Base-by-base conservation (phyloP, 441 rosid species). In the Macaranga tanarius region DNA sequence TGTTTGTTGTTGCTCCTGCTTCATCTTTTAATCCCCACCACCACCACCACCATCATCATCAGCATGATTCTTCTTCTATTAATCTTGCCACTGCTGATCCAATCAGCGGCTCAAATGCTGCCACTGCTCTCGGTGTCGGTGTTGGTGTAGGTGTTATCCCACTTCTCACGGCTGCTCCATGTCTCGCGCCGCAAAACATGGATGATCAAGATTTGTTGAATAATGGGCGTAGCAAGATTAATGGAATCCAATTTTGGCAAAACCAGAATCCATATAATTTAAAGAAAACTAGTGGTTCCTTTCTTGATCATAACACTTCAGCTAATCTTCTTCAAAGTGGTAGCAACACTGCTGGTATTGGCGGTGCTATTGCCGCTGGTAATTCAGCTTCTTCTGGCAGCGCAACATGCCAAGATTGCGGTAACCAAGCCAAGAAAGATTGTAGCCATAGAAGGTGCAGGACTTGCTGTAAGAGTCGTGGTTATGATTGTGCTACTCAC, bases 381-480 rank as follows among this genome's bases (percentile, higher is more conserved):
- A 78, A 65, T 45, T 86, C 86, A 1, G 79, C 82, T 19, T 79
- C 83, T 13, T 87, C 93, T 0, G 78, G 80, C 5, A 65, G 72
- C 22, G 38, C 89, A 23, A 90, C 99, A 69, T 95, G 99, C 77
- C 96, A 90, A 75, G 99, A 95, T 58, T 95, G 99, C 72, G 99
- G 99, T 19, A 95, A 95, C 88, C 97, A 92, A 67, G 94, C 99
- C 5, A 95, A 95, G 90, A 95, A 92, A 42, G 99, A 91, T 63
- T 95, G 99, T 31, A 79, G 71, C 74, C 91, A 86, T 72, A 80
- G 93, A 69, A 84, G 99, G 82, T 95, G 99, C 59, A 77, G 99
- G 76, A 92, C 99, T 3, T 95, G 99, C 64, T 95, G 99, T 70
- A 92, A 90, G 75, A 92, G 97, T 73, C 90, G 98, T 52, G 96